Evolutionary conservation across 306 rosid genomes (phyloP).

Genomic region (Oemleria cerasiformis): DNA sequence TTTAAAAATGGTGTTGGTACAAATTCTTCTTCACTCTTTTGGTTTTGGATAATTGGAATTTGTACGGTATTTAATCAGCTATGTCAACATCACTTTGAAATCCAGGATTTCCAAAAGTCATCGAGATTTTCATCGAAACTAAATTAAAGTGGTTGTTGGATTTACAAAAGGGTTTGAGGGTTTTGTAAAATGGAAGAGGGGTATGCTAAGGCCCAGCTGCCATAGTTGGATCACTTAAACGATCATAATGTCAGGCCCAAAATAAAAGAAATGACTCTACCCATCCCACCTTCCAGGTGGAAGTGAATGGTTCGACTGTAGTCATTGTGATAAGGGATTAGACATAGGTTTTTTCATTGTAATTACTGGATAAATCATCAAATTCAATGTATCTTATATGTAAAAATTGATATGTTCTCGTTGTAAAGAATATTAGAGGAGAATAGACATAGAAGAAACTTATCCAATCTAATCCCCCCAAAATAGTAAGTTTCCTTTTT

Average conservation of each 20-base stretch:
- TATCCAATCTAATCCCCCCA: too few relatives aligned
- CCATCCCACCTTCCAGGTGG: too few relatives aligned
- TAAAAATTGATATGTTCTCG: too few relatives aligned
- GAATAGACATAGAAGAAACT: too few relatives aligned
- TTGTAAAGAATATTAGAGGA: too few relatives aligned
- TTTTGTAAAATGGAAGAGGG: neutral
- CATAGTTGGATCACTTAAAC: neutral
- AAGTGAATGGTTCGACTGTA: too few relatives aligned
- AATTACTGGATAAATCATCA: too few relatives aligned
- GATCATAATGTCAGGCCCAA: neutral
- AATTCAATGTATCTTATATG: too few relatives aligned
- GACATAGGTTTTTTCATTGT: too few relatives aligned
- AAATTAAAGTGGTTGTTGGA: neutral
- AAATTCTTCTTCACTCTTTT: conserved; percentile 4
- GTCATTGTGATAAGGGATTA: too few relatives aligned
- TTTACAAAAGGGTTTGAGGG: neutral
- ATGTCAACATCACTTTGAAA: neutral
- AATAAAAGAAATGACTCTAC: too few relatives aligned
- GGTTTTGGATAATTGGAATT: neutral
- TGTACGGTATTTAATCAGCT: neutral
- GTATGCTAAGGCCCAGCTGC: neutral
- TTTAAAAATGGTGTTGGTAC: neutral
- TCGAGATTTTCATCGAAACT: neutral
- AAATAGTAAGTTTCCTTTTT: too few relatives aligned
- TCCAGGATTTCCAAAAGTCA: neutral